Evolutionary conservation across 2,329 filamentous ascomycete genomes (phyloP).

Genomic region (Graphilbum ipis-grandicollis): DNA sequence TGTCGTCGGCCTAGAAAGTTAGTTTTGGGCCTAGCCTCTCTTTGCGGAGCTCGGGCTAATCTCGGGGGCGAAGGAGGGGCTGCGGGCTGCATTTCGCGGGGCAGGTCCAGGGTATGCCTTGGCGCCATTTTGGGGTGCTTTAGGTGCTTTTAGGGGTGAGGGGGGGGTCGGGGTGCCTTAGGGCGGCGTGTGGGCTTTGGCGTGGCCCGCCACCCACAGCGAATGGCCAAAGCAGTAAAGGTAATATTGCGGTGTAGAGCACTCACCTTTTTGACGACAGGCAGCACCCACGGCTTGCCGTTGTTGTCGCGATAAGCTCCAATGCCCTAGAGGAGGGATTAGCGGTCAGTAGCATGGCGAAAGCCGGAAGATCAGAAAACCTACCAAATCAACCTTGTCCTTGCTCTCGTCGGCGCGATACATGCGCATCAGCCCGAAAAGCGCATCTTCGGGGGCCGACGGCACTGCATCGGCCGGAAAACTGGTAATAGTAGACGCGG

Average conservation of each 20-base stretch:
- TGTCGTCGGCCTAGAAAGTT: constrained; percentile 63
- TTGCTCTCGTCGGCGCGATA: constrained; percentile 61
- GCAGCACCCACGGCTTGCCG: constrained; percentile 92
- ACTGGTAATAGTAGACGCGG: constrained; percentile 33
- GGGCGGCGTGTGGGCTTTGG: too few species aligned
- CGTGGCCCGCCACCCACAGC: too few species aligned
- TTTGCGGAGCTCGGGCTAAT: too few species aligned
- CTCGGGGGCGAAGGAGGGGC: constrained; percentile 3
- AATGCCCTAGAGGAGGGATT: constrained; percentile 35
- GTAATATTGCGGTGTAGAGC: constrained; percentile 3
- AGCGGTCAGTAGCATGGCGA: too few species aligned
- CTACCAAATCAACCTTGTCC: constrained; percentile 85
- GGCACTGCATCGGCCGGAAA: constrained; percentile 67
- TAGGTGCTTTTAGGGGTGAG: too few species aligned
- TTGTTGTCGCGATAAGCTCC: constrained; percentile 91
- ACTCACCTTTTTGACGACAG: constrained; percentile 85
- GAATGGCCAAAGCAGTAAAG: constrained; percentile 6
- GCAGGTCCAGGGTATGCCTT: background rate
- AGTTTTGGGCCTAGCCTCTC: too few species aligned
- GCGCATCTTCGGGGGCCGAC: constrained; percentile 82
- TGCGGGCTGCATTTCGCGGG: background rate
- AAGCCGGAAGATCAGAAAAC: constrained; percentile 12
- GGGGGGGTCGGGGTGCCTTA: too few species aligned
- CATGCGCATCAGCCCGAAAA: constrained; percentile 83
- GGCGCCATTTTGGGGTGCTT: too few species aligned